phyloP scores from a whole-genome alignment of 1,139 yeast genomes.

The Yamadazyma blattariae region DNA sequence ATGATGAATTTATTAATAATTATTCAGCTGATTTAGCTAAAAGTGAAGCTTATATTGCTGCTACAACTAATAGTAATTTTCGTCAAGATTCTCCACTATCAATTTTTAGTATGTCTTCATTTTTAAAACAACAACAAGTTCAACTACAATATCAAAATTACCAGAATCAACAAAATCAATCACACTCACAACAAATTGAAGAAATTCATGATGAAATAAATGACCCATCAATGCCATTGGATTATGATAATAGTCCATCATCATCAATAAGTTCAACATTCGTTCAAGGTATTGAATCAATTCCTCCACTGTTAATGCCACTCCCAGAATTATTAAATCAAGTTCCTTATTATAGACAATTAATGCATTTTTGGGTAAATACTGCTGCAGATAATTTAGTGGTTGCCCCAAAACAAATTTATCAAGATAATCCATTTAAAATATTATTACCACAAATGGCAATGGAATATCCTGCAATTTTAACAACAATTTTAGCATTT shows the following conservation, averaged over 20 bases:
- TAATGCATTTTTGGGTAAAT: slow-evolving; percentile 62
- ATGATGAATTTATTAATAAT: slow-evolving; percentile 14
- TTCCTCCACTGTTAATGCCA: slow-evolving; percentile 53
- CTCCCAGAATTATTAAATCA: slow-evolving; percentile 56
- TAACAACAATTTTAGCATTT: slow-evolving; percentile 64
- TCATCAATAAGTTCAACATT: slow-evolving; percentile 1
- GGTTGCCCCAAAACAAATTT: slow-evolving; percentile 62
- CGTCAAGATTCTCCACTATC: background rate
- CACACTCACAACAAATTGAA: slow-evolving; percentile 1
- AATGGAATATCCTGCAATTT: slow-evolving; percentile 53
- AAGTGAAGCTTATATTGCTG: slow-evolving; percentile 17
- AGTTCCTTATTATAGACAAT: slow-evolving; percentile 57
- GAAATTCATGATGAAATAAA: slow-evolving; percentile 3
- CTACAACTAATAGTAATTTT: slow-evolving; percentile 1
- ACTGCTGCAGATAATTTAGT: slow-evolving; percentile 63
- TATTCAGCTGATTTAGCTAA: slow-evolving; percentile 22
- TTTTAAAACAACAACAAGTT: background rate
- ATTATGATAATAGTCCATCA: slow-evolving; percentile 8
- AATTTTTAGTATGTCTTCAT: background rate
- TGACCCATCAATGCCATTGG: slow-evolving; percentile 7
- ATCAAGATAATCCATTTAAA: slow-evolving; percentile 66
- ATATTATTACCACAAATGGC: slow-evolving; percentile 70
- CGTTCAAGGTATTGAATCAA: slow-evolving; percentile 7
- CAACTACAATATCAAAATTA: too few species aligned
- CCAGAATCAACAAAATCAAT: too few species aligned